These are phyloP conservation scores for Mycena alexandri DNA, from an alignment of 768 basidiomycete species.

Conservation along the genomic window DNA sequence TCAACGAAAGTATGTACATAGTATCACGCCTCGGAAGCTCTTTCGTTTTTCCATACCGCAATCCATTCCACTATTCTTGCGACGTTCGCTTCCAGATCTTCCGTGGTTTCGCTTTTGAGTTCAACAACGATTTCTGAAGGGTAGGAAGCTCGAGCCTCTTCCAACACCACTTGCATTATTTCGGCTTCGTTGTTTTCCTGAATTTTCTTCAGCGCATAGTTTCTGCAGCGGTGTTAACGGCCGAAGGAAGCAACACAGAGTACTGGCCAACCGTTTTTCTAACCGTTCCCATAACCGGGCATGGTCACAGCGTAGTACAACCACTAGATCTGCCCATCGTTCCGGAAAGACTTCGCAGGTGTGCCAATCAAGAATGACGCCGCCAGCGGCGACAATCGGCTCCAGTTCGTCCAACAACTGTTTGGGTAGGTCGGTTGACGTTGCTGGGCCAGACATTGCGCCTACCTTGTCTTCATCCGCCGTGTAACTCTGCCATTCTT, in stretches of 20 bases:
- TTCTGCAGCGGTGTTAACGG: slow-evolving; percentile 57
- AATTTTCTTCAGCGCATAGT: slow-evolving; percentile 92
- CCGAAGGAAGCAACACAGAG: slow-evolving; percentile 15
- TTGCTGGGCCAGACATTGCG: slow-evolving; percentile 10
- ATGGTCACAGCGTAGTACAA: slow-evolving; percentile 93
- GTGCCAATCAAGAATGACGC: slow-evolving; percentile 94
- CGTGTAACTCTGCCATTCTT: slow-evolving; percentile 95
- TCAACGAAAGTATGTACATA: neutral
- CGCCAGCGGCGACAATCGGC: slow-evolving; percentile 73
- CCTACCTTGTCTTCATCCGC: slow-evolving; percentile 96
- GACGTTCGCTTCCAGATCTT: slow-evolving; percentile 91
- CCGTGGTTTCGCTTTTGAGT: slow-evolving; percentile 79
- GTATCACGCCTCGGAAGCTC: slow-evolving; percentile 19
- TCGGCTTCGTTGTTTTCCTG: slow-evolving; percentile 99
- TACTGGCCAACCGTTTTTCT: slow-evolving; percentile 79
- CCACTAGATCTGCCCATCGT: slow-evolving; percentile 95
- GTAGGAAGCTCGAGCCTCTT: slow-evolving; percentile 92
- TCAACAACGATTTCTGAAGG: slow-evolving; percentile 89
- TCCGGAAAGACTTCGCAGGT: slow-evolving; percentile 95
- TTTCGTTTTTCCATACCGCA: slow-evolving; percentile 71
- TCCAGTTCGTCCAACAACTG: slow-evolving; percentile 93
- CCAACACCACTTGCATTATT: slow-evolving; percentile 93
- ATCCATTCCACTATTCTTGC: slow-evolving; percentile 91
- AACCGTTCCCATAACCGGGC: slow-evolving; percentile 89
- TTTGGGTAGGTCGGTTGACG: slow-evolving; percentile 24